Conservation (phyloP, 495 filamentous ascomycete species). For the Neurospora pannonica region DNA sequence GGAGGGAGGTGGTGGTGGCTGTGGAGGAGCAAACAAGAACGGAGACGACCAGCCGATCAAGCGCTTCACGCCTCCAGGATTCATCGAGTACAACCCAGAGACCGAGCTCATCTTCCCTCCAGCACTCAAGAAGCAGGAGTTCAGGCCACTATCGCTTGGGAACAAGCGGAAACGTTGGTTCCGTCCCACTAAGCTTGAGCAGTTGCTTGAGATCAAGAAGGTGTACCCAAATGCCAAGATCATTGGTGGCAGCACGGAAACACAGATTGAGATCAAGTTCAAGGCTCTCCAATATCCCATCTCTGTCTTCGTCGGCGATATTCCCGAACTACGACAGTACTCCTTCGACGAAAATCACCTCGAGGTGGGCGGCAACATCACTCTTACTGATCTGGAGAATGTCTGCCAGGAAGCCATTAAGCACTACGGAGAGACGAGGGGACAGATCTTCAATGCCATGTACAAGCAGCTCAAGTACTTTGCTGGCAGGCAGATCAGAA, state of each 20-base stretch:
- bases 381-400: constrained; percentile 71
- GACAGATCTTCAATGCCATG: constrained; percentile 66
- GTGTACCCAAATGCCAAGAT: constrained; percentile 81
- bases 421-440: constrained; percentile 59
- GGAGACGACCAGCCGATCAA: constrained; percentile 48
- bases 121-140: constrained; percentile 67
- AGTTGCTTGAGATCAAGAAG: constrained; percentile 84
- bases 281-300: constrained; percentile 84
- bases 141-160: constrained; percentile 75
- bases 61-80: constrained; percentile 68
- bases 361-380: constrained; percentile 86
- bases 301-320: constrained; percentile 90
- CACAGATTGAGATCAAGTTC: constrained; percentile 97
- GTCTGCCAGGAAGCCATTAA: constrained; percentile 68
- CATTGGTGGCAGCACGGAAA: constrained; percentile 93
- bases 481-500: constrained; percentile 89
- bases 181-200: constrained; percentile 74
- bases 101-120: constrained; percentile 95
- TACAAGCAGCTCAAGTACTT: constrained; percentile 84
- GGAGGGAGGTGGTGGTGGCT: constrained; percentile 45
- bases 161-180: constrained; percentile 95
- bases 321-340: constrained; percentile 75
- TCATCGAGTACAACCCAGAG: constrained; percentile 86
- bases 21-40: constrained; percentile 42
- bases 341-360: constrained; percentile 69